Evolutionary conservation across 306 rosid genomes (phyloP), one percentile per base, ranked within the genome.

Genomic region (Trichosanthes truncata): DNA sequence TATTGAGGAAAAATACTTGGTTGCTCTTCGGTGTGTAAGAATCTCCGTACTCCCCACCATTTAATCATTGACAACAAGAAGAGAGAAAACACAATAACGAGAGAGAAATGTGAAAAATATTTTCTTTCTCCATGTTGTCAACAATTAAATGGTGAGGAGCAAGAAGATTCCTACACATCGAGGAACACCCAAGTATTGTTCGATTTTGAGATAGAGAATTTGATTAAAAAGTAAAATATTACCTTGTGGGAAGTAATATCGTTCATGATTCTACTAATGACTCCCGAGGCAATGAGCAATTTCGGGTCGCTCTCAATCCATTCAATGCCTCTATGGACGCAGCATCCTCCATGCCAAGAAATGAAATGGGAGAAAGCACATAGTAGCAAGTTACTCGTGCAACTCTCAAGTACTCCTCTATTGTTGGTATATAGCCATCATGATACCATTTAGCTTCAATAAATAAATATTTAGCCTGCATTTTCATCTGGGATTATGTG

Each of bases 401-500:
- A 66, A 66, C n/a, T 11, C 23, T 41, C 9, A 31, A 66, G 45
- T 66, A 66, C 23, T 41, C 74, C 9, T 66, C 48, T 14, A 66
- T 66, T 35, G 74, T 66, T 15, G 74, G 74, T 66, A 17, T 66
- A 66, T 66, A 10, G 11, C 46, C 48, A 14, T 35, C 74, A 5
- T 66, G 43, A 14, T 15, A 31, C 74, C 74, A 66, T 6, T 66
- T 66, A 14, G 74, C 74, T 66, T 66, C 74, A 57, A 0, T 29
- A 48, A 81, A 52, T 74, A 69, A 81, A 0, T 76, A 79, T 25
- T 60, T 33, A 45, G 65, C 82, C 15, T 29, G 14, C 46, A 12
- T 33, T 45, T 77, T 84, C 75, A 68, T 77, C 74, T 82, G 52
- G 33, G 33, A 29, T 29, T 29, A 29, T 29, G 33, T 29, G 33